Evolutionary conservation across 345 rosid genomes (phyloP), one percentile per base, ranked within the genome.

Genomic region (Hypericum androsaemum): DNA sequence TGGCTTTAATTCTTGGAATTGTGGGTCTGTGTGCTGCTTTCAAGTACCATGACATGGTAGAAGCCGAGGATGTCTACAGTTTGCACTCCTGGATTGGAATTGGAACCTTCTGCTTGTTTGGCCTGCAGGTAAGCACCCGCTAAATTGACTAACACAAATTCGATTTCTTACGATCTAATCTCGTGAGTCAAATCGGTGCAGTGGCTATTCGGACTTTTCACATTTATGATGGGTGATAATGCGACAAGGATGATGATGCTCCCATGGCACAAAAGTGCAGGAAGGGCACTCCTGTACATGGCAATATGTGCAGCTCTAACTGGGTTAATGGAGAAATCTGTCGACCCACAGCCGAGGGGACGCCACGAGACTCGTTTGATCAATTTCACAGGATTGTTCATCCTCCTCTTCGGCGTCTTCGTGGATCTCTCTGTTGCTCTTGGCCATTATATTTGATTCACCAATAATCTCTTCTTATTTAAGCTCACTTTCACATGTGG

Each of bases 31-130:
- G 80, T 49, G 99, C 97, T 7, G 86, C 63, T 43, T 92, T 88
- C 83, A 85, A 54, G 78, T 92, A 22, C 64, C 95, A 86, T 68
- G 81, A 83, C 50, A 80, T 74, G 81, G 5, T 49, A 12, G 32
- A 58, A 39, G 28, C 66, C 0, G 39, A 63, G 46, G 78, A 92
- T 56, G 57, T 85, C 69, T 70, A 71, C 56, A 78, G 80, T 72
- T 62, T 88, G 57, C 98, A 92, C 68, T 83, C 98, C 0, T 92
- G 96, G 96, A 77, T 84, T 59, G 96, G 96, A 17, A 49, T 84
- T 14, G 12, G 40, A 42, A 85, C 98, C 52, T 67, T 88, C 51
- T 68, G 67, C 67, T 61, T 83, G 44, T 76, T 81, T 38, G 71
- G 79, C 7, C 39, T 88, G 47, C 98, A 87, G 92, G 95, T 89